These are phyloP conservation scores for Dryadomyces quercivorus DNA, from an alignment of 2,329 filamentous ascomycete species.

Conservation along the genomic window DNA sequence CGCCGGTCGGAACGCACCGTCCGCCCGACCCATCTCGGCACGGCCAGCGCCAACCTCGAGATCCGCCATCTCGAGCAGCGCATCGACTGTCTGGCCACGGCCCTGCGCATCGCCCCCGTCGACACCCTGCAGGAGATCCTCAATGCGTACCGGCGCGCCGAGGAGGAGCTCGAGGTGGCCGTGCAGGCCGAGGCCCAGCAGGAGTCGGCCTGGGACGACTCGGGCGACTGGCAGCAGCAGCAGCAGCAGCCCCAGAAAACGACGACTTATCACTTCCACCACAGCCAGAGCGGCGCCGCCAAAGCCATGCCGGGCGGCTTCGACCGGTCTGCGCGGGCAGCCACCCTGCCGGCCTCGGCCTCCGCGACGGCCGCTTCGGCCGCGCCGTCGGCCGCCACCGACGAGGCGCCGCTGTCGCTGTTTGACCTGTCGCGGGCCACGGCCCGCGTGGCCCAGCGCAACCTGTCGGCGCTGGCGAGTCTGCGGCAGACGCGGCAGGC, in stretches of 20 bases:
- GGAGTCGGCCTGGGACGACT: conserved; percentile 59
- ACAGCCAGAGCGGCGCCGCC: background rate
- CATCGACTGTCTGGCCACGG: conserved; percentile 66
- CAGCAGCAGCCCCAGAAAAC: conserved; percentile 1
- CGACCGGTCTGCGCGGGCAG: conserved; percentile 10
- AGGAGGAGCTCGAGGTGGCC: conserved; percentile 60
- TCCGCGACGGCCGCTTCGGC: conserved; percentile 8
- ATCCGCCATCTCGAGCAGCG: conserved; percentile 68
- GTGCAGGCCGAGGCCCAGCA: conserved; percentile 54
- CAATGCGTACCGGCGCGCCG: conserved; percentile 62
- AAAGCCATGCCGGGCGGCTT: conserved; percentile 40
- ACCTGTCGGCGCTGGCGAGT: conserved; percentile 42
- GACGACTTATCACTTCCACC: background rate
- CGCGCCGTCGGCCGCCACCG: conserved; percentile 17
- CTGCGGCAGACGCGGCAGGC: conserved; percentile 29
- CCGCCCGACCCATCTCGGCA: conserved; percentile 47
- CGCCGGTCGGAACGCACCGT: conserved; percentile 40
- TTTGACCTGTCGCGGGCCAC: conserved; percentile 53
- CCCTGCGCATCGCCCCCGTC: conserved; percentile 60
- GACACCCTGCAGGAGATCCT: conserved; percentile 62
- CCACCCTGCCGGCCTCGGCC: background rate
- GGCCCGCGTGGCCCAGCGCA: conserved; percentile 44
- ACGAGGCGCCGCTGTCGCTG: conserved; percentile 51
- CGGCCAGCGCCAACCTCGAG: conserved; percentile 44
- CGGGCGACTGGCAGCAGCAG: conserved; percentile 34